Percentiles rank a stretch among this genome's conserved stretches.
Evolutionary conservation across 371 early-diverging fungal genomes (phyloP).

Genomic region (Coemansia sp.): DNA sequence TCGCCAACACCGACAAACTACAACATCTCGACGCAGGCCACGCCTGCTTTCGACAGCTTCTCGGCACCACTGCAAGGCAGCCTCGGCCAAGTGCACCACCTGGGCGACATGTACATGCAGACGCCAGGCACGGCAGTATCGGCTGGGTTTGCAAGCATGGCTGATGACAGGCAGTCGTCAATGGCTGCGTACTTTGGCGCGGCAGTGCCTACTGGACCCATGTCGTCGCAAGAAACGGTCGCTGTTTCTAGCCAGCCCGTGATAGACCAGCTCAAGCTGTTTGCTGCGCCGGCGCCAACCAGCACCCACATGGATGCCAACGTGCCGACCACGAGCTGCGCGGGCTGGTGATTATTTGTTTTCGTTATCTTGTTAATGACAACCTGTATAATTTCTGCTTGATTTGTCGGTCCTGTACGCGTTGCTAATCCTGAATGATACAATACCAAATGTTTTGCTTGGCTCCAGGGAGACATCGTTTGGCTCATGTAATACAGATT

Average conservation of each 20-base stretch:
- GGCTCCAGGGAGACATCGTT: too few relatives aligned
- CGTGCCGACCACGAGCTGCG: slow-evolving; percentile 9
- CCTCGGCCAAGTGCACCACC: not conserved
- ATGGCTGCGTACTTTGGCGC: slow-evolving; percentile 41
- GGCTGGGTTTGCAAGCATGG: not conserved
- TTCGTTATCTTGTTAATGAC: not conserved
- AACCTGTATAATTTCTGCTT: not conserved
- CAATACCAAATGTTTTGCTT: too few relatives aligned
- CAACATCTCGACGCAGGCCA: slow-evolving; percentile 28
- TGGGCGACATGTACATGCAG: not conserved
- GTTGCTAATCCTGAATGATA: too few relatives aligned
- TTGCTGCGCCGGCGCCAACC: not conserved
- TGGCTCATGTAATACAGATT: too few relatives aligned
- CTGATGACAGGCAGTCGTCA: slow-evolving; percentile 8
- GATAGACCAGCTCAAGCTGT: not conserved
- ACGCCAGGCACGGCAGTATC: not conserved
- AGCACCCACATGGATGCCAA: slow-evolving; percentile 1
- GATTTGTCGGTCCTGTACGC: not conserved
- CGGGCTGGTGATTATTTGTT: not conserved
- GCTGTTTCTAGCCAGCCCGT: not conserved
- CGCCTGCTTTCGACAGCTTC: slow-evolving; percentile 27
- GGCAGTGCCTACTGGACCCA: not conserved
- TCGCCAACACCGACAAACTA: slow-evolving; percentile 27
- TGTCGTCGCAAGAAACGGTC: slow-evolving; percentile 1
- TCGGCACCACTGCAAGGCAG: not conserved